phyloP scores from a whole-genome alignment of 2,329 filamentous ascomycete genomes.

The Penicillium sclerotigenum region DNA sequence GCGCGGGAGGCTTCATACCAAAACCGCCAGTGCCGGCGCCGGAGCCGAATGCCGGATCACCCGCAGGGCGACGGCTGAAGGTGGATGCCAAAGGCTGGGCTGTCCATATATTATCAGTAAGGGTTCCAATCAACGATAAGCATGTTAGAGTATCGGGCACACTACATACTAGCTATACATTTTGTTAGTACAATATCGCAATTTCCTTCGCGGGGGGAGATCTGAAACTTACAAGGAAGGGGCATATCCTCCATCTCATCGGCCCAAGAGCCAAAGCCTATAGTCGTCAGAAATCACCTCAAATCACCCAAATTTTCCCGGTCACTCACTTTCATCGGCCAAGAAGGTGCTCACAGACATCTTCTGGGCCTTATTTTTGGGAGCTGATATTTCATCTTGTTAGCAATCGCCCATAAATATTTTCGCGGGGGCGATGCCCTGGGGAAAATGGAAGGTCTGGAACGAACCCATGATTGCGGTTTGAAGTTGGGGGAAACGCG shows the following conservation, averaged over 20 bases:
- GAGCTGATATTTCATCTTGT: conserved; percentile 43
- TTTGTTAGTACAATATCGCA: conserved; percentile 13
- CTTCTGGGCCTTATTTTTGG: conserved; percentile 92
- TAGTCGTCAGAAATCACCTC: conserved; percentile 28
- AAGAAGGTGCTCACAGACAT: conserved; percentile 98
- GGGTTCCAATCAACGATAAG: conserved; percentile 3
- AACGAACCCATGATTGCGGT: conserved; percentile 61
- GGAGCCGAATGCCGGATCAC: conserved; percentile 38
- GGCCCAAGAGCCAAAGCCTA: conserved; percentile 87
- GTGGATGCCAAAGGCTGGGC: conserved; percentile 43
- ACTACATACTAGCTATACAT: conserved; percentile 33
- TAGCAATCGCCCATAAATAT: not conserved
- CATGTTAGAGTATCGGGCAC: not conserved
- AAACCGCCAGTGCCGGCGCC: conserved; percentile 23
- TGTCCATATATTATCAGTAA: conserved; percentile 26
- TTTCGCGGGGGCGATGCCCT: not conserved
- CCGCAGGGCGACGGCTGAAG: conserved; percentile 52
- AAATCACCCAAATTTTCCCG: conserved; percentile 1
- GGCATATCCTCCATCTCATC: conserved; percentile 93
- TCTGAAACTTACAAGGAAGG: conserved; percentile 62
- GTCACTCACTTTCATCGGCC: conserved; percentile 75
- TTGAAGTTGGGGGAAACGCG: conserved; percentile 39
- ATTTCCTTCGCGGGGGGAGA: conserved; percentile 10
- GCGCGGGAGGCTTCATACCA: conserved; percentile 17
- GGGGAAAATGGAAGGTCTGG: conserved; percentile 11